Percentiles rank a stretch among this genome's conserved stretches.
These are phyloP conservation scores for Quercus lobata DNA, from an alignment of 331 rosid species.

Conservation along the genomic window DNA sequence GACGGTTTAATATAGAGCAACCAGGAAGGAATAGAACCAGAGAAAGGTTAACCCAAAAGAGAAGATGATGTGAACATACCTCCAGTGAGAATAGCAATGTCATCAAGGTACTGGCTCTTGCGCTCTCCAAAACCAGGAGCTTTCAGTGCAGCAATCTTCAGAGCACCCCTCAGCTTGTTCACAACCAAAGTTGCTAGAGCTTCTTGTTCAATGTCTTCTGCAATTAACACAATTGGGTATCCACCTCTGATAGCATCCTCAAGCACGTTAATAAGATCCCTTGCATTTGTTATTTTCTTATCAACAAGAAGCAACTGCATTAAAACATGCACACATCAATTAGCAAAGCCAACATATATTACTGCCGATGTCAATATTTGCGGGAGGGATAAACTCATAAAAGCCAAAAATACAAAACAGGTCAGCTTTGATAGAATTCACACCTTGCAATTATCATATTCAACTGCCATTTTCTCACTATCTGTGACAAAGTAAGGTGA, in stretches of 20 bases:
- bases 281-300: constrained; percentile 87
- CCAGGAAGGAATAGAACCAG: not conserved
- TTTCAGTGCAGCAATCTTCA: constrained; percentile 95
- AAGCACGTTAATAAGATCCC: constrained; percentile 82
- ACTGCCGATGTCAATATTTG: not conserved
- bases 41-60: not conserved
- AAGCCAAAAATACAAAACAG: not conserved
- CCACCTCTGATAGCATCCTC: constrained; percentile 96
- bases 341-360: not conserved
- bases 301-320: constrained; percentile 95
- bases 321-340: not conserved
- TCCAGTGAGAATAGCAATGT: constrained; percentile 81
- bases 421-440: not conserved
- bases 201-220: constrained; percentile 97
- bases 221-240: constrained; percentile 72
- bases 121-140: constrained; percentile 99
- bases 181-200: constrained; percentile 96
- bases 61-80: constrained; percentile 18
- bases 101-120: constrained; percentile 99
- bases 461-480: constrained; percentile 96
- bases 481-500: constrained; percentile 98
- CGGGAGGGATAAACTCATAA: not conserved
- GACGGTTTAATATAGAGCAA: not conserved
- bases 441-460: constrained; percentile 95
- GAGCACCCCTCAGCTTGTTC: constrained; percentile 91